Evolutionary conservation across 345 rosid species (phyloP), one percentile per base, ranked within the genome.

Genomic region (Viola odorata): DNA sequence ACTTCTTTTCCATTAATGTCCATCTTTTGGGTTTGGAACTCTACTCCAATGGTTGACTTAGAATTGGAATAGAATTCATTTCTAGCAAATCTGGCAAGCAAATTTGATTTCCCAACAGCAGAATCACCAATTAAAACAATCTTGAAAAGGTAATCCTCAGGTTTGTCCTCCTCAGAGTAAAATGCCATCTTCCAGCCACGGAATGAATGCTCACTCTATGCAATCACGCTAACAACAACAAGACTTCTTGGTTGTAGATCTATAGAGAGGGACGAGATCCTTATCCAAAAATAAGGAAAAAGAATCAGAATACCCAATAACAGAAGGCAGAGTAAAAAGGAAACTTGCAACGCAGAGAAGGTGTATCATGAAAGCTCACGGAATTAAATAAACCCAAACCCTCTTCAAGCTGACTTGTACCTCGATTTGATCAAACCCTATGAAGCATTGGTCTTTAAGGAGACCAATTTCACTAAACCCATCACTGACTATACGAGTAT

Each of bases 111-210:
- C 53, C 68, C 67, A 23, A 63, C 67, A 23, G 67, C 67, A 3
- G 67, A 63, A 42, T 63, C 67, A 16, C 67, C 67, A 14, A 64
- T 16, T 3, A 64, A 36, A 12, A 64, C 68, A 32, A 64, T 64
- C 53, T 64, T 64, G 61, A 64, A 64, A 15, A 64, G 68, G 60
- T 64, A 64, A 45, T 64, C 68, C 51, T 64, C 68, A 53, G 67
- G 32, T 37, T 54, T 63, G 8, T 63, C 66, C 50, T 51, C 66
- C 37, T 63, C 66, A 12, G 66, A 63, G 42, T 53, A 53, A 40
- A 63, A 52, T 1, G 66, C 66, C 66, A 63, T 63, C 58, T 41
- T 42, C 50, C 50, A 53, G 38, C 41, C 66, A 42, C 58, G 42
- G 41, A 53, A 16, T 17, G 8, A 17, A 1, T 23, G 32, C 32